Evolutionary conservation across 768 basidiomycete species (phyloP).

Genomic region (Coprinopsis marcescibilis): DNA sequence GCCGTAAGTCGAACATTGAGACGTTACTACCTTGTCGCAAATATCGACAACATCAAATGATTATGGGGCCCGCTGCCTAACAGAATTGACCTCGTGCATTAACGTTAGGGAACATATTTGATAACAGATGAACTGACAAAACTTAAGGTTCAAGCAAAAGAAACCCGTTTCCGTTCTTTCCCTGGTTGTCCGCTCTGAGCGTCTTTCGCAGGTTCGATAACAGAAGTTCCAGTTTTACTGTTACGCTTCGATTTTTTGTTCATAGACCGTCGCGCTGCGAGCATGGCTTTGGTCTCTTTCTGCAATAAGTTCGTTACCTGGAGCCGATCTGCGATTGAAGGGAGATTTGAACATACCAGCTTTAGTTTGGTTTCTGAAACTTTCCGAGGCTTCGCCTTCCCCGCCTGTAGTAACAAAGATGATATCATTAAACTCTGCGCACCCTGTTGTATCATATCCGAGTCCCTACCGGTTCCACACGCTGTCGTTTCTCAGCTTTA

Average conservation of each 20-base stretch:
- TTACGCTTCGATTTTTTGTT: background rate
- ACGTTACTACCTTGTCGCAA: too few species aligned
- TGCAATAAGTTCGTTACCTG: background rate
- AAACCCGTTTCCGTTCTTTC: background rate
- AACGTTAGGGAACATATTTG: too few species aligned
- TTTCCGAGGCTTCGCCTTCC: background rate
- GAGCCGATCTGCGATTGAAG: background rate
- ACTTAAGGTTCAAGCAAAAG: background rate
- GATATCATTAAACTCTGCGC: background rate
- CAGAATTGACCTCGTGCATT: too few species aligned
- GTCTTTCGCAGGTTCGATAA: background rate
- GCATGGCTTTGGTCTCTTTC: constrained; percentile 1
- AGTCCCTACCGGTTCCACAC: background rate
- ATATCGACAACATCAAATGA: too few species aligned
- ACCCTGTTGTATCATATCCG: background rate
- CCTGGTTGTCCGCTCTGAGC: background rate
- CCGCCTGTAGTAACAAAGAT: background rate
- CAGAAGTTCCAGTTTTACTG: background rate
- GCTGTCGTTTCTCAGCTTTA: background rate
- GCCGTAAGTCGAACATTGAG: too few species aligned
- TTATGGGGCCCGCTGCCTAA: too few species aligned
- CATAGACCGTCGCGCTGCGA: background rate
- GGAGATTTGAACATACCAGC: background rate
- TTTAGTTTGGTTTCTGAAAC: background rate
- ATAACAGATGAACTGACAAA: too few species aligned